Percentiles rank a stretch among this genome's conserved stretches.
These are phyloP conservation scores for Albugo candida DNA, from an alignment of 352 stramenopile genomes.

Conservation along the genomic window DNA sequence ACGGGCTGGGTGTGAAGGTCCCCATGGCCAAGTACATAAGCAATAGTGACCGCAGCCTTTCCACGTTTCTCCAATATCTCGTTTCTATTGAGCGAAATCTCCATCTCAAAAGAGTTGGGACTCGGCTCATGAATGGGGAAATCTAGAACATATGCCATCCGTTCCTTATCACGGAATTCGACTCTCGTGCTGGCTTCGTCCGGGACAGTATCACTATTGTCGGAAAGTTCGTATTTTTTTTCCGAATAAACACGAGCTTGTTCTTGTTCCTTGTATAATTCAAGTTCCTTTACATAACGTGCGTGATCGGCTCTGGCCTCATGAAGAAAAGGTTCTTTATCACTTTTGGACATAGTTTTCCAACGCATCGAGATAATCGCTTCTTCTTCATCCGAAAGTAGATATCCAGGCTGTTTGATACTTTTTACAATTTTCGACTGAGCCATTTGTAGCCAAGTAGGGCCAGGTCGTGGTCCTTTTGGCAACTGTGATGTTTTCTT, in stretches of 20 bases:
- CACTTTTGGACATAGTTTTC: no score
- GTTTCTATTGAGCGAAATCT: slow-evolving; percentile 18
- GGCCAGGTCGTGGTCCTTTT: slow-evolving; percentile 20
- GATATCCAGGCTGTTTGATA: neutral
- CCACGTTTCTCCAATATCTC: slow-evolving; percentile 10
- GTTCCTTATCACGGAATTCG: slow-evolving; percentile 9
- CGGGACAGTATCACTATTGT: no score
- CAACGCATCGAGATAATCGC: no score
- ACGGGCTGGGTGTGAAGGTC: slow-evolving; percentile 29
- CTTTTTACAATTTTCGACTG: slow-evolving; percentile 5
- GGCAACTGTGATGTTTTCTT: slow-evolving; percentile 18
- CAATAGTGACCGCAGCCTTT: slow-evolving; percentile 46
- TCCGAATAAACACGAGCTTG: no score
- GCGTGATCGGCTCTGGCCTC: no score
- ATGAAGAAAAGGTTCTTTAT: no score
- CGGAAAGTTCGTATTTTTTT: no score
- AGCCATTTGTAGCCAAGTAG: slow-evolving; percentile 1
- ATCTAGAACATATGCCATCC: slow-evolving; percentile 59
- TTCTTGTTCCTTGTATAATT: no score
- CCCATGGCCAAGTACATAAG: slow-evolving; percentile 53
- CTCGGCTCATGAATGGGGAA: slow-evolving; percentile 48
- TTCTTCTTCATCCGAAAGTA: slow-evolving; percentile 1
- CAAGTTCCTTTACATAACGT: no score
- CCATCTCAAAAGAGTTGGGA: slow-evolving; percentile 41
- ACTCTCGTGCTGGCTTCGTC: no score